Percentiles rank a stretch among this genome's conserved stretches.
phyloP scores from a whole-genome alignment of 2,329 filamentous ascomycete genomes.

The Pestalotiopsis sp. region DNA sequence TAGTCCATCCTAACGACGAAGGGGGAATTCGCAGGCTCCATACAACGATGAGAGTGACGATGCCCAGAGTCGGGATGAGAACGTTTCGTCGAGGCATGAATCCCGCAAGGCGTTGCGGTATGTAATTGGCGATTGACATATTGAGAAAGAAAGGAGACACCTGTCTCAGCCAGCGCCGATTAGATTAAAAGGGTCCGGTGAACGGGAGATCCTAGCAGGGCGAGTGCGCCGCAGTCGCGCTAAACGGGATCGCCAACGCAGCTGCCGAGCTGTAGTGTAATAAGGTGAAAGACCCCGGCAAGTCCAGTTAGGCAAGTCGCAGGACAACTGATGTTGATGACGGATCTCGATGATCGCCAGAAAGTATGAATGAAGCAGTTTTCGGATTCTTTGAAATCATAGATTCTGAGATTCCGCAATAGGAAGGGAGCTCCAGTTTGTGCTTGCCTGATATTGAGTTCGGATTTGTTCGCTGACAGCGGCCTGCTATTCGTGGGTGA shows the following conservation, averaged over 20 bases:
- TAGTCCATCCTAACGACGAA: constrained; percentile 24
- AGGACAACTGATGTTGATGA: neutral
- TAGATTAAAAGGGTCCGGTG: neutral
- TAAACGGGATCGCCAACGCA: constrained; percentile 4
- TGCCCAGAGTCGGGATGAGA: constrained; percentile 12
- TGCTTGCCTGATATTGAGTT: neutral
- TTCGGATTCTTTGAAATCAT: neutral
- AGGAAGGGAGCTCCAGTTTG: neutral
- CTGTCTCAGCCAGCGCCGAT: neutral
- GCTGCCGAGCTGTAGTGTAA: neutral
- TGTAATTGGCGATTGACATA: constrained; percentile 31
- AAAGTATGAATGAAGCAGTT: neutral
- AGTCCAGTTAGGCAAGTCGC: neutral
- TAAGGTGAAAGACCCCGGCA: neutral
- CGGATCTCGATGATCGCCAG: neutral
- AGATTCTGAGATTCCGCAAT: neutral
- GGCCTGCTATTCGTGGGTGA: neutral
- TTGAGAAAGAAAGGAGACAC: constrained; percentile 16
- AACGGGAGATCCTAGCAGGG: neutral
- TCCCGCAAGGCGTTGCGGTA: constrained; percentile 24
- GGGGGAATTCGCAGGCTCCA: constrained; percentile 29
- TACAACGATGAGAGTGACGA: constrained; percentile 9
- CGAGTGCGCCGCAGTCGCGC: constrained; percentile 1
- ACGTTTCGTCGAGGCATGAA: constrained; percentile 36
- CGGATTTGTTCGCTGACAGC: no score